A percentile compares a stretch with the other conserved stretches of the same genome.
These are phyloP conservation scores for Rubroboletus pulcherrimus DNA, from an alignment of 768 basidiomycete species.

Conservation along the genomic window DNA sequence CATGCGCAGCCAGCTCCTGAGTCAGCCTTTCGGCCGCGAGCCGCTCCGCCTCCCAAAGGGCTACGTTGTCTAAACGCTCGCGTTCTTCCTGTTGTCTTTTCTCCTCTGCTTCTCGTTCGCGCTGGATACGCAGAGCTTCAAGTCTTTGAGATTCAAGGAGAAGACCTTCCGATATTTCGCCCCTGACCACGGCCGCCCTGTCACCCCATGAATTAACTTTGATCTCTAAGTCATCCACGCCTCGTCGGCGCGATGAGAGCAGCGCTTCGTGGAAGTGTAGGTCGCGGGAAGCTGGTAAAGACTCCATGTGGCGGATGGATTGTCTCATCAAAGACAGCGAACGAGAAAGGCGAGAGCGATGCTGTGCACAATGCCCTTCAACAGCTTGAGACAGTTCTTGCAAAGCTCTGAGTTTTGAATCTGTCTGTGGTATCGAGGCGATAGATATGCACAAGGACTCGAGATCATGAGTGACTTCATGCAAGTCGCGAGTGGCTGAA, in stretches of 20 bases:
- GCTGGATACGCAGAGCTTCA: constrained; percentile 36
- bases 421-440: constrained; percentile 23
- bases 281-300: constrained; percentile 41
- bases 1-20: constrained; percentile 14
- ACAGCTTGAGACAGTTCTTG: constrained; percentile 34
- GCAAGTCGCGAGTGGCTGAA: constrained; percentile 37
- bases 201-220: constrained; percentile 49
- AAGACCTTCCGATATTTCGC: constrained; percentile 38
- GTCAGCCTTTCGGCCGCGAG: constrained; percentile 10
- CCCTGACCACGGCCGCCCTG: constrained; percentile 26
- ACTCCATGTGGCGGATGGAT: constrained; percentile 54
- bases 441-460: constrained; percentile 36
- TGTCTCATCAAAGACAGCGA: constrained; percentile 55
- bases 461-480: constrained; percentile 39
- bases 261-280: constrained; percentile 44
- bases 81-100: constrained; percentile 16
- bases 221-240: constrained; percentile 49
- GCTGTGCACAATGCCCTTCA: constrained; percentile 32
- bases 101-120: constrained; percentile 27
- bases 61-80: constrained; percentile 32
- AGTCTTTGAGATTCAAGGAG: constrained; percentile 40
- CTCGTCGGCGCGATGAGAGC: constrained; percentile 44
- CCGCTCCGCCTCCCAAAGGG: constrained; percentile 34
- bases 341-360: constrained; percentile 39
- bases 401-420: constrained; percentile 35